Conservation (phyloP, 495 filamentous ascomycete genomes). For the Pseudoneurospora amorphoporcata region DNA sequence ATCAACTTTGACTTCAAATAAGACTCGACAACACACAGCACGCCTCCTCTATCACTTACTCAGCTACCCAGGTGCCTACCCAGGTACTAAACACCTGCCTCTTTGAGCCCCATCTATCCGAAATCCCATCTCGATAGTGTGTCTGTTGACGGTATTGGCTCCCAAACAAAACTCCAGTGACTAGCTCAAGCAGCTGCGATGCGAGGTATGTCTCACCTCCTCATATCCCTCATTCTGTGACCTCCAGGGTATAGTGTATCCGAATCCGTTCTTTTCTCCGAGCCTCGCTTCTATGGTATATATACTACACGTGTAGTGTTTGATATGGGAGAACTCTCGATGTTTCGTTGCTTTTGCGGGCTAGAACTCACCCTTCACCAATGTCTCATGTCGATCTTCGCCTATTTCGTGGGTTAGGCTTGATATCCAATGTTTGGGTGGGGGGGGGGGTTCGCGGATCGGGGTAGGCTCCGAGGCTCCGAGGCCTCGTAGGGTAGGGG, state of each 20-base stretch:
- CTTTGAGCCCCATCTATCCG: neutral
- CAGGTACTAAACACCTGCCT: neutral
- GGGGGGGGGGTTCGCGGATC: too few species aligned
- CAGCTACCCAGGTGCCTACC: too few species aligned
- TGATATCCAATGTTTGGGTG: too few species aligned
- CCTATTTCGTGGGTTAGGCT: neutral
- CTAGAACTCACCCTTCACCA: neutral
- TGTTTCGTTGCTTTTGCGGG: neutral
- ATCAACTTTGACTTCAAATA: neutral
- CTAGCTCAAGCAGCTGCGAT: neutral
- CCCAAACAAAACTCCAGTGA: neutral
- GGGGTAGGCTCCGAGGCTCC: too few species aligned
- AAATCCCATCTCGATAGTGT: neutral
- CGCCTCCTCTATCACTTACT: neutral
- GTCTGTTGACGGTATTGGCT: neutral
- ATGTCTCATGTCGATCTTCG: neutral
- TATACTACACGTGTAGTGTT: too few species aligned
- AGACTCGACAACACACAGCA: neutral
- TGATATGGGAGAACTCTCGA: too few species aligned
- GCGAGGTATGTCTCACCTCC: neutral
- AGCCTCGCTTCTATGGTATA: neutral
- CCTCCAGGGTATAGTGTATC: neutral
- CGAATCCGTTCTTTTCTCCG: neutral
- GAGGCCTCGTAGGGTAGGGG: too few species aligned
- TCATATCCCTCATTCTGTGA: neutral